Base-by-base conservation (phyloP, 2,329 filamentous ascomycete species). In the Dactylonectria estremocensis region DNA sequence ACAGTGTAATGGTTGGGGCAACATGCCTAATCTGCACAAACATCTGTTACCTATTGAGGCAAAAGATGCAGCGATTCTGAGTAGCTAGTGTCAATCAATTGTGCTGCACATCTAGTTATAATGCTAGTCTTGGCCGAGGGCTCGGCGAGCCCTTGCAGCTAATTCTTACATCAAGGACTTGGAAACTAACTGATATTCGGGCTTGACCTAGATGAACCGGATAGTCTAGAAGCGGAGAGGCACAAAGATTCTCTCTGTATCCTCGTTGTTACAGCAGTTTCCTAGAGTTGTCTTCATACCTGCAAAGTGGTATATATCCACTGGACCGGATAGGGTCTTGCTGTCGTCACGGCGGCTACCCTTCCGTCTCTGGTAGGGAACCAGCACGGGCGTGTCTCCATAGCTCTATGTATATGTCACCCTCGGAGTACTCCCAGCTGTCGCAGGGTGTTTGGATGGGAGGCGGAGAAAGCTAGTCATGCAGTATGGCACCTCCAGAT, bases 201-300 rank as follows among this genome's bases (percentile, higher is more conserved):
- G 55, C 28, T 61, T 43, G 10, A 65, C 4, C 2, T 50, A 18
- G 9, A 65, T 22, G 13, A 60, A 55, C 1, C 63, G 63, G 13
- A 65, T 61, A 1, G 63, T 65, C 13, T 56, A 31, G 9, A 65
- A 65, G 37, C 61, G 63, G 22, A 61, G 61, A 20, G 63, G 63
- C 1, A 49, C 14, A 49, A 52, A 65, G 6, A 24, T 5, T 22
- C 55, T 50, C 4, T 31, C 16, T 1, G 11, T 3, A 16, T 9
- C 5, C 1, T 45, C 40, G 14, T 37, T 22, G 43, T 31, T 20
- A 7, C 13, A n/a, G n/a, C n/a, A n/a, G n/a, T n/a, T n/a, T n/a
- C n/a, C n/a, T n/a, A n/a, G n/a, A n/a, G n/a, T 9, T 9, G 7
- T 7, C 5, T 14, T 28, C 20, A 5, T 9, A 9, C 20, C 62